Percentiles rank a stretch among this genome's conserved stretches.
Conservation (phyloP, 2,329 filamentous ascomycete genomes). For the Septoria linicola region DNA sequence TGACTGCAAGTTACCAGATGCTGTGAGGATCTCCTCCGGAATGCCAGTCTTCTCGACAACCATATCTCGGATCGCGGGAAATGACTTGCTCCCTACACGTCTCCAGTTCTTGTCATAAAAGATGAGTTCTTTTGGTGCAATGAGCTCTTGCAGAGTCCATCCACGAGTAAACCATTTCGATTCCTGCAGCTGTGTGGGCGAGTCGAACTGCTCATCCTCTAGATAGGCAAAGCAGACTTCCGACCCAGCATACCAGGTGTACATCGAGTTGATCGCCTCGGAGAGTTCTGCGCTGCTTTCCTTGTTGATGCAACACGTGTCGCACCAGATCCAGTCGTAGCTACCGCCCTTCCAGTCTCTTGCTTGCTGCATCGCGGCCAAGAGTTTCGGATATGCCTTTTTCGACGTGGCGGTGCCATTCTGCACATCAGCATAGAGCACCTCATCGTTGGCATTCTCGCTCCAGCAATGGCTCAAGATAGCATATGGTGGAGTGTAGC, state of each 20-base stretch:
- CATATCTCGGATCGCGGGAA: conserved; percentile 1
- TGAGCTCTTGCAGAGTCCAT: conserved; percentile 18
- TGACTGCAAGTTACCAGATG: not conserved
- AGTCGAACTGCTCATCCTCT: conserved; percentile 9
- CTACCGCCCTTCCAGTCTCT: conserved; percentile 2
- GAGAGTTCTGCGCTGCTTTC: conserved; percentile 22
- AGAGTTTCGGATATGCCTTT: conserved; percentile 17
- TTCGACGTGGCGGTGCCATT: conserved; percentile 9
- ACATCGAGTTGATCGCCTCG: conserved; percentile 30
- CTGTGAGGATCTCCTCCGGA: not conserved
- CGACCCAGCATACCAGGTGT: conserved; percentile 23
- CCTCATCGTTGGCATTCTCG: conserved; percentile 14
- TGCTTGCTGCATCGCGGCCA: conserved; percentile 1
- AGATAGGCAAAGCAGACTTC: conserved; percentile 26
- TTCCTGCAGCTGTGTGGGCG: not conserved
- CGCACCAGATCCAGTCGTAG: conserved; percentile 23
- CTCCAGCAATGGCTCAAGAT: conserved; percentile 26
- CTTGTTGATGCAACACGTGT: conserved; percentile 30
- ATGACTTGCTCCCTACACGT: conserved; percentile 11
- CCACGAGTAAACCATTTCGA: conserved; percentile 12
- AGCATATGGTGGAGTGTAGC: conserved; percentile 18
- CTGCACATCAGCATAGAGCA: conserved; percentile 20
- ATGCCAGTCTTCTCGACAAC: conserved; percentile 6
- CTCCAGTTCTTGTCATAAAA: conserved; percentile 17
- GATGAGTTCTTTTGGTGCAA: conserved; percentile 10